These are phyloP conservation scores for Pichia nanzhaoensis DNA, from an alignment of 805 yeast genomes.

Conservation along the genomic window DNA sequence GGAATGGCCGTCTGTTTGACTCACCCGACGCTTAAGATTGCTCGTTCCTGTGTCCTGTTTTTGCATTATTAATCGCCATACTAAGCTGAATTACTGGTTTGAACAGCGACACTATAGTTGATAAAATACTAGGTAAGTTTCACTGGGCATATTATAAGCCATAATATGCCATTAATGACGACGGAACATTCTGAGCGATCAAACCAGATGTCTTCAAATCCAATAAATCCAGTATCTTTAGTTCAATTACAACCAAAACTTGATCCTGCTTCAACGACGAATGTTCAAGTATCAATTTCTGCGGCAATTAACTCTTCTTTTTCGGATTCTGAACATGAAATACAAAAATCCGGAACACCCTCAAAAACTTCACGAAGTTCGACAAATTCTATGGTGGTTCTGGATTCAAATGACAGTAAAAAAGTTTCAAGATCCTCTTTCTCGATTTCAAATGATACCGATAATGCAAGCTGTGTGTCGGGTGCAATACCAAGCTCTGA, in stretches of 20 bases:
- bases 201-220: not conserved
- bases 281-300: constrained; percentile 1
- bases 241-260: not conserved
- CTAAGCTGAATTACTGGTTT: too few species aligned
- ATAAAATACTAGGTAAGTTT: too few species aligned
- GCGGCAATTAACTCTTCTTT: not conserved
- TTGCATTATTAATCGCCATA: too few species aligned
- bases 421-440: not conserved
- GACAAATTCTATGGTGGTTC: not conserved
- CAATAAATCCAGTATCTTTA: constrained; percentile 5
- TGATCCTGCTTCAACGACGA: constrained; percentile 6
- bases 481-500: not conserved
- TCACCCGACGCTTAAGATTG: too few species aligned
- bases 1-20: too few species aligned
- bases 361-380: constrained; percentile 7
- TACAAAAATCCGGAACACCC: not conserved
- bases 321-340: not conserved
- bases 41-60: too few species aligned
- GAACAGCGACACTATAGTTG: too few species aligned
- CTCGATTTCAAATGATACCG: not conserved
- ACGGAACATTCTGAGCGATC: not conserved
- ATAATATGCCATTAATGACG: not conserved
- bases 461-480: not conserved
- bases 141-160: not conserved
- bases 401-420: not conserved